Base-by-base conservation (phyloP, 2,329 filamentous ascomycete genomes). In the Pestalotiopsis fici region DNA sequence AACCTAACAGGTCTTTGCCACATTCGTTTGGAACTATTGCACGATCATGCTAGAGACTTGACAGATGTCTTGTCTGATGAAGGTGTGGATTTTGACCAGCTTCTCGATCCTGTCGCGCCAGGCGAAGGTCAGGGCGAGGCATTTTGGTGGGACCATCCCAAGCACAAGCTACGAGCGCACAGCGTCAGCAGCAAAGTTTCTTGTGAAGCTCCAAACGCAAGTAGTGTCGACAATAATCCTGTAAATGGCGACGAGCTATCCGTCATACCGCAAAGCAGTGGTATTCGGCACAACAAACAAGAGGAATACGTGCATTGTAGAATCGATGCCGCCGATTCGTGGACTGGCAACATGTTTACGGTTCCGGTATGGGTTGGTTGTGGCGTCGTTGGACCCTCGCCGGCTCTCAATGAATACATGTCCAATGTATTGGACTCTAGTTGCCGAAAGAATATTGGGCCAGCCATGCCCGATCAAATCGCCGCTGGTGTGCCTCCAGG, bases 11-110 rank as follows among this genome's bases (percentile, higher is more conserved):
- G 88, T 12, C 77, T 91, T n/a, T 80, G 83, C 65, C 82, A 84
- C 67, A 73, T 91, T 18, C 77, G 82, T 2, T 77, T 91, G 5
- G 88, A 90, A 72, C 85, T 90, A 68, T 82, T 84, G 28, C 75
- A 79, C 0, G 83, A 84, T 60, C 77, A 78, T 2, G 75, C 76
- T 12, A 79, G 81, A 2, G 80, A 82, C 27, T 72, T 71, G 11
- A 67, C 71, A 25, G 74, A 77, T 21, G 74, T 77, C 18, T 76
- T 76, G 4, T 71, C 73, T 2, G 70, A 72, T 2, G 76, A 75
- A 12, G 78, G 79, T 21, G 66, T 83, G 3, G 82, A 86, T 62
- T 80, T 82, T 1, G 80, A 81, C 56, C 77, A 77, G 13, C 75
- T 87, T 15, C 77, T 87, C 59, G 77, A 79, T 27, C 77, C 78